These are phyloP conservation scores for Nitzschia putrida DNA, from an alignment of 108 stramenopile species.

Conservation along the genomic window DNA sequence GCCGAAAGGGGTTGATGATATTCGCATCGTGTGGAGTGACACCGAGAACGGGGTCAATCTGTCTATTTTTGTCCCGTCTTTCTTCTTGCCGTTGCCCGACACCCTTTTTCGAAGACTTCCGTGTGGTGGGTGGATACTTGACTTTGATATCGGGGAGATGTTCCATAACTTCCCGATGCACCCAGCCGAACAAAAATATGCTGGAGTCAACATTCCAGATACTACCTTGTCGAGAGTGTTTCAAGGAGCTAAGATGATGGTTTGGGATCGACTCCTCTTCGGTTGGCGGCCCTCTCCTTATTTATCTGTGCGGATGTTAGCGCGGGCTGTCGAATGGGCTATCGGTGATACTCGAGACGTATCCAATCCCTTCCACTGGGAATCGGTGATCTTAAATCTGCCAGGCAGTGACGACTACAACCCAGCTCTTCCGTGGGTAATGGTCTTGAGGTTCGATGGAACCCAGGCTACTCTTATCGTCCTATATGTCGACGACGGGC, in stretches of 20 bases:
- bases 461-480: slow-evolving; percentile 16
- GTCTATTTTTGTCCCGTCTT: slow-evolving; percentile 43
- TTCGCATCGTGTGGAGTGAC: slow-evolving; percentile 52
- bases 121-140: slow-evolving; percentile 20
- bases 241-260: neutral
- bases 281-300: slow-evolving; percentile 2
- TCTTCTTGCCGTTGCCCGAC: slow-evolving; percentile 45
- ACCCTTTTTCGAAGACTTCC: slow-evolving; percentile 13
- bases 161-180: slow-evolving; percentile 50
- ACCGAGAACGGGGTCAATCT: slow-evolving; percentile 44
- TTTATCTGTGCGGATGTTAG: neutral
- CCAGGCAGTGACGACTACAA: slow-evolving; percentile 32
- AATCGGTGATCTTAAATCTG: slow-evolving; percentile 29
- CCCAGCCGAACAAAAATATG: slow-evolving; percentile 7
- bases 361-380: slow-evolving; percentile 39
- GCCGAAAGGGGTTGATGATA: slow-evolving; percentile 45
- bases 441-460: slow-evolving; percentile 7
- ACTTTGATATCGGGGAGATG: slow-evolving; percentile 47
- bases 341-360: slow-evolving; percentile 29
- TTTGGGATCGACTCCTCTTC: neutral
- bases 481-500: slow-evolving; percentile 36
- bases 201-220: slow-evolving; percentile 45
- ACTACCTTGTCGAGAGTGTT: no score
- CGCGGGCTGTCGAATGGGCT: slow-evolving; percentile 32
- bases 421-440: slow-evolving; percentile 31